Evolutionary conservation across 352 stramenopile species (phyloP).

Genomic region (Globisporangium alternatum): DNA sequence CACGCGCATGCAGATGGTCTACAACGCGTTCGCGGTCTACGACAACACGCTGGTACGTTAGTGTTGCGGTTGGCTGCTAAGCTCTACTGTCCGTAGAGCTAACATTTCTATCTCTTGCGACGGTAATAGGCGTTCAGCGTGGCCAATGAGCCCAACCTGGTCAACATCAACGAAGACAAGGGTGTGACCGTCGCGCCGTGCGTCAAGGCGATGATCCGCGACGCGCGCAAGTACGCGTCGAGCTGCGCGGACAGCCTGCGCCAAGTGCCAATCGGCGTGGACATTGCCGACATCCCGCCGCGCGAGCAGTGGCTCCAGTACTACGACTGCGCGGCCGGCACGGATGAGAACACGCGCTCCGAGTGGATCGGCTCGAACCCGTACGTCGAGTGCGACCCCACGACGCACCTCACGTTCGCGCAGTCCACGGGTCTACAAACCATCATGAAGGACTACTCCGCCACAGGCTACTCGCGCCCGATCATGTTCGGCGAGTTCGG

Average conservation of each 20-base stretch:
- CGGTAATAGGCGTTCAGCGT: slow-evolving; percentile 34
- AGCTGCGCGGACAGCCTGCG: slow-evolving; percentile 31
- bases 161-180: slow-evolving; percentile 2
- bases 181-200: slow-evolving; percentile 32
- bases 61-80: background rate
- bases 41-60: slow-evolving; percentile 39
- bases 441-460: slow-evolving; percentile 59
- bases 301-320: slow-evolving; percentile 40
- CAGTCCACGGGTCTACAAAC: slow-evolving; percentile 56
- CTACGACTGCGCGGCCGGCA: slow-evolving; percentile 42
- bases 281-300: slow-evolving; percentile 44
- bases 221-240: slow-evolving; percentile 39
- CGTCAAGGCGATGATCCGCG: slow-evolving; percentile 47
- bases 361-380: slow-evolving; percentile 41
- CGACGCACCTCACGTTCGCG: slow-evolving; percentile 45
- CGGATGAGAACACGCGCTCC: slow-evolving; percentile 41
- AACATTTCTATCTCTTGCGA: background rate
- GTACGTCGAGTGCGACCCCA: slow-evolving; percentile 67
- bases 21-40: slow-evolving; percentile 58
- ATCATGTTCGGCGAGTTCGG: slow-evolving; percentile 81
- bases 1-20: slow-evolving; percentile 37
- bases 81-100: background rate
- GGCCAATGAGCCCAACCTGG: slow-evolving; percentile 24
- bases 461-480: slow-evolving; percentile 43
- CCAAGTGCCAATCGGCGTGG: slow-evolving; percentile 43